Base-by-base conservation (phyloP, 208 protist species). In the Kentomonas sorsogonicus region DNA sequence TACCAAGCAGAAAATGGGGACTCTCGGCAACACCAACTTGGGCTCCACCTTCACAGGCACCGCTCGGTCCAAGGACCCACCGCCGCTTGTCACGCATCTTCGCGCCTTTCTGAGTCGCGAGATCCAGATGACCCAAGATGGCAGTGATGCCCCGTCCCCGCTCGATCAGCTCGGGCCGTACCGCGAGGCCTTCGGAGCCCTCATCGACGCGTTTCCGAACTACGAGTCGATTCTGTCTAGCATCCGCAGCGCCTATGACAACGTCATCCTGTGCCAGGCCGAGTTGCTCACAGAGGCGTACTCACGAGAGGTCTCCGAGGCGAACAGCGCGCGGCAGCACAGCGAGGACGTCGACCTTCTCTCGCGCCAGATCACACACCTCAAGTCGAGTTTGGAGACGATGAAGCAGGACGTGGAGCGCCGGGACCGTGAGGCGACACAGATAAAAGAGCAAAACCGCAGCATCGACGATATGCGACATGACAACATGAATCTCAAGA, bases 231-330 rank as follows among this genome's bases (percentile, higher is more conserved):
- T 94, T 20, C 46, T 94, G 18, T 66, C 74, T 20, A 81, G 91
- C 51, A 91, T 94, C 30, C 69, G 73, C 33, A 63, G 69, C 20
- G 86, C 78, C 2, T 94, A 94, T 55, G 86, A 94, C 71, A 72
- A 79, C 44, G 86, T 79, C 39, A 77, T 94, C 39, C 78, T 89
- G 62, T 71, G 69, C 1, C 86, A 93, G 66, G 76, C 86, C 18
- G 66, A 77, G 61, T 59, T 83, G 38, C 65, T 90, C n/a, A 63
- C 62, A 20, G 69, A 84, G 34, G 65, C 75, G 23, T 77, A 83
- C 59, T 38, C 53, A 13, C 13, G 60, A 2, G 61, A 67, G 25
- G 38, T 47, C 6, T 30, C 53, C 23, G 43, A 63, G 11, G 25
- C 73, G 15, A 48, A 74, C n/a, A 36, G 39, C 39, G 65, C 66